phyloP scores from a whole-genome alignment of 129 eudicot genomes.

The Chrysanthemum seticuspe region DNA sequence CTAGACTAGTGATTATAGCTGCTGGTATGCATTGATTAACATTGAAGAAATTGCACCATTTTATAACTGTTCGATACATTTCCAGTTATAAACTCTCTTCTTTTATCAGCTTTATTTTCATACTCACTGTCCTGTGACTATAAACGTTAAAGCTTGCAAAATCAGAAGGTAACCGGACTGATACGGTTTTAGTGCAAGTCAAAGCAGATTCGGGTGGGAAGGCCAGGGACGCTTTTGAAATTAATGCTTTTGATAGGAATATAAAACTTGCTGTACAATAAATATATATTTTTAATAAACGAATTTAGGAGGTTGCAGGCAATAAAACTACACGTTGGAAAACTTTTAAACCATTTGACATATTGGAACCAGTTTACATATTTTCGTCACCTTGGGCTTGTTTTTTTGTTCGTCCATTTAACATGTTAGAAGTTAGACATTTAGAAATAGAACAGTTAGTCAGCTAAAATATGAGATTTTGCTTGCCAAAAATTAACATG shows the following conservation, averaged over 20 bases:
- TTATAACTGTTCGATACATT: not conserved
- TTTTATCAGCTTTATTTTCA: not conserved
- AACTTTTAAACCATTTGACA: not conserved
- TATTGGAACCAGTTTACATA: not conserved
- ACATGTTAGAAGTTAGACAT: not conserved
- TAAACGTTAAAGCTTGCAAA: not conserved
- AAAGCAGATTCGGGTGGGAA: not conserved
- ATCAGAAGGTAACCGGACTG: not conserved
- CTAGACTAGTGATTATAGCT: no score
- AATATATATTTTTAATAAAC: not conserved
- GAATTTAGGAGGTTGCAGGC: not conserved
- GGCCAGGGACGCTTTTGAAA: no score
- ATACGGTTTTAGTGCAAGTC: not conserved
- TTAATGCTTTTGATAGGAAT: slow-evolving; percentile 2
- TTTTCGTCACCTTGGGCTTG: not conserved
- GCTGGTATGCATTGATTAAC: not conserved
- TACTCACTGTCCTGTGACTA: not conserved
- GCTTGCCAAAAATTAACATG: not conserved
- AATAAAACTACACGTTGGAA: not conserved
- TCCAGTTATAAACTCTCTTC: not conserved
- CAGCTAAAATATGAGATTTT: no score
- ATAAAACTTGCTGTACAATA: not conserved
- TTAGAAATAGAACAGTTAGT: no score
- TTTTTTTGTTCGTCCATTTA: not conserved
- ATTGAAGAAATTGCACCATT: not conserved